Evolutionary conservation across 2,329 filamentous ascomycete genomes (phyloP), one percentile per base, ranked within the genome.

Genomic region (Diaporthe vaccinii): DNA sequence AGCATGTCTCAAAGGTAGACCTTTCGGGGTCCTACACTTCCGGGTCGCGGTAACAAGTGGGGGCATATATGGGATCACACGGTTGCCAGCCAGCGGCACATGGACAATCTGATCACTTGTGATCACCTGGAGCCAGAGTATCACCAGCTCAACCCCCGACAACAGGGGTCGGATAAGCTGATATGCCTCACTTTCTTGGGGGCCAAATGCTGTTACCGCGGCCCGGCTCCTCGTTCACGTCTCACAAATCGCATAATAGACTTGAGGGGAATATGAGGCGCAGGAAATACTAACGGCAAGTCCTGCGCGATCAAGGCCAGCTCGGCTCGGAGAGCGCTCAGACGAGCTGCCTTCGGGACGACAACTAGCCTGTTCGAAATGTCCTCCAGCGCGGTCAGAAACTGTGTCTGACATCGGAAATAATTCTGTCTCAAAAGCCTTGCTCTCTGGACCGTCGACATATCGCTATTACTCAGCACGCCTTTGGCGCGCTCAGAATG

Each of bases 341-440:
- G 88, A 44, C 94, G 91, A 55, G 94, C 94, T 46, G 92, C 91
- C 81, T 97, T 97, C 2, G 94, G 94, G 7, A 97, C 94, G 72
- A 93, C 89, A 8, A 97, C 93, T 59, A 97, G 86, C n/a, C 94
- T 91, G 81, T 95, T 96, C 3, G 94, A 97, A 72, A 97, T 96
- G 78, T 94, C 93, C 82, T 96, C 94, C 22, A 97, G 87, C 1
- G 94, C 94, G 4, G 92, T 93, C 76, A 97, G 82, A 80, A 97
- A 96, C 78, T 95, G 93, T 0, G 94, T 96, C 83, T 97, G 90
- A 76, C 92, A 94, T 72, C 94, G 89, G 81, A 96, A 97, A 82
- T 97, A 97, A 82, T 97, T 94, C 76, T 95, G 93, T 74, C 94
- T 88, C 76, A 97, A 82, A 14, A 95, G 84, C 67, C 92, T 91